Conservation (phyloP, 2,329 filamentous ascomycete genomes). For the Ophiobolus disseminans region DNA sequence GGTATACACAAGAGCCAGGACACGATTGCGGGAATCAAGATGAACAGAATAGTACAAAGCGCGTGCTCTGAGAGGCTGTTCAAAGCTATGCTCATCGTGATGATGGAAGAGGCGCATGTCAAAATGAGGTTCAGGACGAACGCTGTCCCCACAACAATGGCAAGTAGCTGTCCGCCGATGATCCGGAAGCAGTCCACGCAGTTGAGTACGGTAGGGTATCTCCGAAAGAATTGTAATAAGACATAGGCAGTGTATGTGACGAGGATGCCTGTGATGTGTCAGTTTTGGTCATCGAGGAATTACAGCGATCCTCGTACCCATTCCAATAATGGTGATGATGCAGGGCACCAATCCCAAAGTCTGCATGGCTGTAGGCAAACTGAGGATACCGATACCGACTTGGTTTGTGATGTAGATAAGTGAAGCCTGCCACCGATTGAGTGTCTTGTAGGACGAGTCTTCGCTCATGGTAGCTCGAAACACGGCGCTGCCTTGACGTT, state of each 20-base stretch:
- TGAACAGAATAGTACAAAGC: slow-evolving; percentile 68
- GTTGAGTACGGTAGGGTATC: slow-evolving; percentile 15
- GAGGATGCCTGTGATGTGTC: slow-evolving; percentile 5
- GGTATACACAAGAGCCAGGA: slow-evolving; percentile 58
- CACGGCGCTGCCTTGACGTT: slow-evolving; percentile 44
- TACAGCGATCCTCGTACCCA: not conserved
- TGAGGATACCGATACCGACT: slow-evolving; percentile 26
- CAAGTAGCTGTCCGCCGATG: slow-evolving; percentile 10
- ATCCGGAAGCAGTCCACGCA: slow-evolving; percentile 12
- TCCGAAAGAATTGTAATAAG: slow-evolving; percentile 19
- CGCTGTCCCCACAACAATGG: slow-evolving; percentile 9
- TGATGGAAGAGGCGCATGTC: slow-evolving; percentile 12
- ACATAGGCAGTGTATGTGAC: slow-evolving; percentile 21
- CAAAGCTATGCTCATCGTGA: slow-evolving; percentile 61
- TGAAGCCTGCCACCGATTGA: slow-evolving; percentile 6
- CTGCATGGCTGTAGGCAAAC: slow-evolving; percentile 22
- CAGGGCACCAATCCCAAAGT: slow-evolving; percentile 26
- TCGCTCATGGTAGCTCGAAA: not conserved
- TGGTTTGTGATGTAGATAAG: slow-evolving; percentile 26
- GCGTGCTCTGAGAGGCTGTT: slow-evolving; percentile 66
- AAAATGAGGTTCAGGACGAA: slow-evolving; percentile 17
- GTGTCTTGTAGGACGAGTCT: slow-evolving; percentile 1
- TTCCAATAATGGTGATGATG: slow-evolving; percentile 16
- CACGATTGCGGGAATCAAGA: slow-evolving; percentile 62
- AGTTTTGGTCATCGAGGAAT: not conserved